These are phyloP conservation scores for Berberis vulgaris DNA, from an alignment of 164 flowering plant species.

Conservation along the genomic window DNA sequence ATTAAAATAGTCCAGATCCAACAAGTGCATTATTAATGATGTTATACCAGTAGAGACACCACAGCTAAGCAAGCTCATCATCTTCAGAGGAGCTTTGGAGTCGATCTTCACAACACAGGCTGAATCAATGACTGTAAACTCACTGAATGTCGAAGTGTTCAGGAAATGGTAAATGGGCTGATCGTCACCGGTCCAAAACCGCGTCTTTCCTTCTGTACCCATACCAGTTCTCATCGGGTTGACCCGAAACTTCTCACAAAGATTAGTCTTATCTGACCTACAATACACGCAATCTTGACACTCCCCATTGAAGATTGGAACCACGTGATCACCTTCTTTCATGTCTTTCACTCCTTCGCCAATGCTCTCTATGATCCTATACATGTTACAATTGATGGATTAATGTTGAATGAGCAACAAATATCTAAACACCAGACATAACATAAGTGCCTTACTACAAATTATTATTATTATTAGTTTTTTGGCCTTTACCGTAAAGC, in stretches of 20 bases:
- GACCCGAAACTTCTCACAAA: conserved; percentile 39
- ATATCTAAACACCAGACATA: no score
- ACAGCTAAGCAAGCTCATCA: conserved; percentile 53
- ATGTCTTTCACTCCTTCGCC: conserved; percentile 55
- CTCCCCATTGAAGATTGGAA: conserved; percentile 58
- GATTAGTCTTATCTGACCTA: conserved; percentile 34
- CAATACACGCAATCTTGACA: conserved; percentile 45
- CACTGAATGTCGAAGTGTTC: conserved; percentile 62
- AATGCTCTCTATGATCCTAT: conserved; percentile 54
- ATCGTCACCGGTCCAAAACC: conserved; percentile 42
- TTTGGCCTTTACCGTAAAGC: no score
- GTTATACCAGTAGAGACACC: conserved; percentile 53
- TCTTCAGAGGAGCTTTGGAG: conserved; percentile 32
- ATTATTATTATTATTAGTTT: no score
- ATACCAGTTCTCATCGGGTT: conserved; percentile 29
- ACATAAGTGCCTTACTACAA: no score
- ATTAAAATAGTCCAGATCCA: no score
- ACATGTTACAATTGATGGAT: no score
- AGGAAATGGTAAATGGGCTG: conserved; percentile 59
- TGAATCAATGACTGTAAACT: conserved; percentile 54
- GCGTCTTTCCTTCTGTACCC: conserved; percentile 40
- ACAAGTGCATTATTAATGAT: no score
- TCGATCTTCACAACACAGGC: conserved; percentile 11
- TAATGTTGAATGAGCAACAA: no score
- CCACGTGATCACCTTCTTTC: conserved; percentile 13